Percentiles rank a stretch among this genome's conserved stretches.
Conservation (phyloP, 2,329 filamentous ascomycete species). For the Helotiales sp. region DNA sequence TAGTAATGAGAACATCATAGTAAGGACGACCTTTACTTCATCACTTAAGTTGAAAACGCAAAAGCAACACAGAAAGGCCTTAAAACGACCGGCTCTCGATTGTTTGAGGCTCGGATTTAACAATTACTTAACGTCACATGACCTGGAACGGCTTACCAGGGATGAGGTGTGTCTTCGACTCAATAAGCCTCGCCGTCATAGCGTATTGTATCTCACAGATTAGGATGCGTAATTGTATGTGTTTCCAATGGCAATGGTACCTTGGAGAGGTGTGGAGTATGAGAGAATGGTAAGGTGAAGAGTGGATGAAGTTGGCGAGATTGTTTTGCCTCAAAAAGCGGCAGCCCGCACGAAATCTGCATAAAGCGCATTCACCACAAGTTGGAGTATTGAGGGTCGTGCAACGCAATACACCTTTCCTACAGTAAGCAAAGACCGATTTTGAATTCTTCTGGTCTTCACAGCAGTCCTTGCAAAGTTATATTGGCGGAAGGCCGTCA, state of each 20-base stretch:
- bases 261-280: background rate
- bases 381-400: background rate
- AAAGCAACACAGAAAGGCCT: too few species aligned
- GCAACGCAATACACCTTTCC: background rate
- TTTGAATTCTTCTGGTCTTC: background rate
- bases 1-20: too few species aligned
- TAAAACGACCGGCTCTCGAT: too few species aligned
- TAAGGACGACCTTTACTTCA: too few species aligned
- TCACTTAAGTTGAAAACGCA: too few species aligned
- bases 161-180: constrained; percentile 44
- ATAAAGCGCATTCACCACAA: background rate
- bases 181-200: constrained; percentile 33
- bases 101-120: too few species aligned
- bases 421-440: background rate
- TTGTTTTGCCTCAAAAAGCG: background rate
- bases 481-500: background rate
- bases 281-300: background rate
- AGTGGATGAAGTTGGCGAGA: background rate
- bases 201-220: background rate
- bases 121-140: background rate
- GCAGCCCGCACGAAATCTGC: background rate
- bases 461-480: background rate
- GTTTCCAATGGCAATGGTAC: background rate
- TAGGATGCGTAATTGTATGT: background rate
- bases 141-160: constrained; percentile 30